A percentile compares a stretch with the other conserved stretches of the same genome.
Conservation (phyloP, 108 stramenopile species). For the Nitzschia sp. region DNA sequence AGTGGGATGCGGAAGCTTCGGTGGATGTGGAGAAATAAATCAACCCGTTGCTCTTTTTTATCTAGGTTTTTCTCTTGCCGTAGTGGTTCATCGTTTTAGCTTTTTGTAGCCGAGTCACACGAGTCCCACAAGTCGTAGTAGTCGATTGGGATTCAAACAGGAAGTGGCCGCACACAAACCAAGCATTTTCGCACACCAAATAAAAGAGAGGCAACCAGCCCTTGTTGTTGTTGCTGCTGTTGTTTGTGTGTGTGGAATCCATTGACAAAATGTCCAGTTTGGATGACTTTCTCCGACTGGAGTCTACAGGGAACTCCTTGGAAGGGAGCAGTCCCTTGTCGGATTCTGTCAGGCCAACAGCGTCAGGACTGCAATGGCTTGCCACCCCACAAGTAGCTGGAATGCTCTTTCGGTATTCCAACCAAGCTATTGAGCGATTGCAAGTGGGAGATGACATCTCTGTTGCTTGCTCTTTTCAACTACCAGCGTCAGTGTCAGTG, state of each 20-base stretch:
- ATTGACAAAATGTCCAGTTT: constrained; percentile 6
- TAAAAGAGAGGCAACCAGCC: neutral
- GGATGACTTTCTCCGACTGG: constrained; percentile 27
- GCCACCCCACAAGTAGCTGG: constrained; percentile 28
- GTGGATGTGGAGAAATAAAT: constrained; percentile 29
- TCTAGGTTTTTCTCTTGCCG: too few species aligned
- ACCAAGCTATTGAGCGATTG: constrained; percentile 21
- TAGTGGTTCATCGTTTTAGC: too few species aligned
- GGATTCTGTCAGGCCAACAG: constrained; percentile 25
- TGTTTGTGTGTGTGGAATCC: neutral
- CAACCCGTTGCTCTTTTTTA: too few species aligned
- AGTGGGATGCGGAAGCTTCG: constrained; percentile 47
- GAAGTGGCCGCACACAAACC: too few species aligned
- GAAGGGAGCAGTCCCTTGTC: constrained; percentile 21
- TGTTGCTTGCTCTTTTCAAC: constrained; percentile 4
- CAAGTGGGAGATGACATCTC: constrained; percentile 10
- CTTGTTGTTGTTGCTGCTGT: neutral
- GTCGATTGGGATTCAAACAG: too few species aligned
- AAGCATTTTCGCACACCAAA: neutral
- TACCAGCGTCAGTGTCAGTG: constrained; percentile 23
- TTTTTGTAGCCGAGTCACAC: too few species aligned
- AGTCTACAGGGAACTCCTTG: constrained; percentile 7
- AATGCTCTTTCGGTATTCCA: constrained; percentile 29
- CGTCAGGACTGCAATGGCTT: constrained; percentile 40
- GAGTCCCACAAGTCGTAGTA: too few species aligned